These are phyloP conservation scores for Aspergillus pseudotamarii DNA, from an alignment of 2,329 filamentous ascomycete species.

Conservation along the genomic window DNA sequence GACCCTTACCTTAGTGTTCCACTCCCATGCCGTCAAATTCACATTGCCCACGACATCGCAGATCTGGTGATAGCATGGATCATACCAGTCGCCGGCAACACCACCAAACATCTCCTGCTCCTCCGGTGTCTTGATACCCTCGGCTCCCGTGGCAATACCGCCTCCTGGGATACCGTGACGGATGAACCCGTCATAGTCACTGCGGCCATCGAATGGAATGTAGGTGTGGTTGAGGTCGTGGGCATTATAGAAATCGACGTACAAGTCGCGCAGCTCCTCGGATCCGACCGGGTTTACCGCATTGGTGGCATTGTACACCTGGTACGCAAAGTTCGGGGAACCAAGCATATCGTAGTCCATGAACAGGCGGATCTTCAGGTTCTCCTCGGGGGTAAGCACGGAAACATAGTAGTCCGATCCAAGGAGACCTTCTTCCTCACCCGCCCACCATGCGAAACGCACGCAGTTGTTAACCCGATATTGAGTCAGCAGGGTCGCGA, in stretches of 20 bases:
- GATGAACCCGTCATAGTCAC: conserved; percentile 79
- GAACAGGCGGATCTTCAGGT: conserved; percentile 64
- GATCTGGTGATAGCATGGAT: conserved; percentile 59
- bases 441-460: conserved; percentile 68
- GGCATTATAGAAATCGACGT: conserved; percentile 65
- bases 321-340: conserved; percentile 60
- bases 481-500: conserved; percentile 64
- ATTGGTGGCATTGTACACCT: conserved; percentile 60
- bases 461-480: conserved; percentile 72
- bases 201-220: conserved; percentile 75
- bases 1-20: conserved; percentile 52
- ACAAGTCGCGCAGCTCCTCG: conserved; percentile 68
- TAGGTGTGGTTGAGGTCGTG: conserved; percentile 69
- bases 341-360: conserved; percentile 73
- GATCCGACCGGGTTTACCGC: conserved; percentile 63
- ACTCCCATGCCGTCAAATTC: conserved; percentile 55
- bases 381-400: conserved; percentile 50
- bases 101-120: conserved; percentile 71
- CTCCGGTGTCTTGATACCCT: conserved; percentile 71
- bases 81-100: conserved; percentile 58
- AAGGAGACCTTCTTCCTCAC: conserved; percentile 64
- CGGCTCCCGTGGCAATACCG: conserved; percentile 76
- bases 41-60: conserved; percentile 58
- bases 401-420: conserved; percentile 61
- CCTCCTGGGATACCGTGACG: conserved; percentile 71